These are phyloP conservation scores for Hordeum pubiflorum DNA, from an alignment of 202 grass and related monocot species.

Conservation along the genomic window DNA sequence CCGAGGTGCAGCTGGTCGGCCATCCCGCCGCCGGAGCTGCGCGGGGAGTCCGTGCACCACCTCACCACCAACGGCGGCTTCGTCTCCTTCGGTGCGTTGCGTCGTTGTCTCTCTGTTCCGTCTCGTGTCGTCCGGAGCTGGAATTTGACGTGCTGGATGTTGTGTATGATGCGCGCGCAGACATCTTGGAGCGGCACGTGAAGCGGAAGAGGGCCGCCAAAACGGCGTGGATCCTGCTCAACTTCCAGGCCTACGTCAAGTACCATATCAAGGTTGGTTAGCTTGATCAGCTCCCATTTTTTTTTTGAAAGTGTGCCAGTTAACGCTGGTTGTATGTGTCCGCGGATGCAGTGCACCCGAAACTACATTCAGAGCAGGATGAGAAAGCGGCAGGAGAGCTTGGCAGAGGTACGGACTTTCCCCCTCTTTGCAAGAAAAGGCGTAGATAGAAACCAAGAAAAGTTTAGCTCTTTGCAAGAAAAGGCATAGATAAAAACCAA, in stretches of 20 bases:
- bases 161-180: conserved; percentile 14
- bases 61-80: conserved; percentile 92
- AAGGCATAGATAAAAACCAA: no score
- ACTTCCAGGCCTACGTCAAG: conserved; percentile 69
- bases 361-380: conserved; percentile 73
- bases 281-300: background rate
- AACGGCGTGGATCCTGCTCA: conserved; percentile 74
- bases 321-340: background rate
- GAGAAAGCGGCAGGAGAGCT: conserved; percentile 46
- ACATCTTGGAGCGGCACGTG: conserved; percentile 46
- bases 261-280: conserved; percentile 62
- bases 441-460: no score
- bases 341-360: conserved; percentile 48
- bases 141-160: background rate
- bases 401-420: conserved; percentile 41
- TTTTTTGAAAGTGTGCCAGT: background rate
- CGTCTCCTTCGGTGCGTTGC: conserved; percentile 57
- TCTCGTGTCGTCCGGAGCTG: background rate
- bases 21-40: conserved; percentile 73
- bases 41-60: conserved; percentile 59
- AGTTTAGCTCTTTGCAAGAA: no score
- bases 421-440: no score
- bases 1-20: conserved; percentile 72
- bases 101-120: background rate
- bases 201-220: conserved; percentile 47